Percentiles rank a stretch among this genome's conserved stretches.
These are phyloP conservation scores for Claviceps spartinae DNA, from an alignment of 2,329 filamentous ascomycete genomes.

Conservation along the genomic window DNA sequence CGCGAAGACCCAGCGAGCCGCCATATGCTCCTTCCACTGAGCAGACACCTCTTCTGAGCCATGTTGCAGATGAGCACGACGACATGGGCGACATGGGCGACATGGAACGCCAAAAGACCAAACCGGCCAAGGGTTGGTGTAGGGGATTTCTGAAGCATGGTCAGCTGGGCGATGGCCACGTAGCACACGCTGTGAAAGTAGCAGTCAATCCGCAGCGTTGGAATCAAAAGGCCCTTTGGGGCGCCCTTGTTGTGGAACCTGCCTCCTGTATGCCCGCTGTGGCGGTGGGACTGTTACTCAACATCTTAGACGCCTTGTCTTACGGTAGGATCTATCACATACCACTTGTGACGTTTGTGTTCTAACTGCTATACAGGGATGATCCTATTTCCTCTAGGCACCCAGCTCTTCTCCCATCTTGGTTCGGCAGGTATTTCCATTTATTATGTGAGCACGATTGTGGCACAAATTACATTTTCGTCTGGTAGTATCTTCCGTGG, in stretches of 20 bases:
- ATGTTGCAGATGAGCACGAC: conserved; percentile 17
- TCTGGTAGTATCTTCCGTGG: conserved; percentile 78
- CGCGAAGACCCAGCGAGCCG: conserved; percentile 4
- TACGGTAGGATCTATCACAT: conserved; percentile 51
- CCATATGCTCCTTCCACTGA: conserved; percentile 21
- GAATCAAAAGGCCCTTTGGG: conserved; percentile 53
- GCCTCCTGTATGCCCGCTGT: conserved; percentile 69
- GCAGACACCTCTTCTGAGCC: conserved; percentile 32
- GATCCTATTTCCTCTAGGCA: conserved; percentile 88
- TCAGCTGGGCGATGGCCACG: conserved; percentile 18
- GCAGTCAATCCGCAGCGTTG: conserved; percentile 54
- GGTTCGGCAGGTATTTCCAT: conserved; percentile 94
- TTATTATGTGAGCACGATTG: conserved; percentile 95
- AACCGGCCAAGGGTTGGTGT: conserved; percentile 20
- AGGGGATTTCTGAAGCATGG: conserved; percentile 17
- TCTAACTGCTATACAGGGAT: conserved; percentile 41
- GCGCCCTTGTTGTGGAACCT: conserved; percentile 51
- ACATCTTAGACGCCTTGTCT: conserved; percentile 86
- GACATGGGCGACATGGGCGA: conserved; percentile 28
- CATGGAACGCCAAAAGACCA: conserved; percentile 37
- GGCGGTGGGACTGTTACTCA: conserved; percentile 75
- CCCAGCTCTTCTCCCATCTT: conserved; percentile 69
- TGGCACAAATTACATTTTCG: conserved; percentile 84
- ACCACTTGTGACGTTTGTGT: conserved; percentile 3
- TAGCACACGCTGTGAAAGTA: conserved; percentile 18